These are phyloP conservation scores for Penicillium sp. DNA, from an alignment of 2,329 filamentous ascomycete species.

Conservation along the genomic window DNA sequence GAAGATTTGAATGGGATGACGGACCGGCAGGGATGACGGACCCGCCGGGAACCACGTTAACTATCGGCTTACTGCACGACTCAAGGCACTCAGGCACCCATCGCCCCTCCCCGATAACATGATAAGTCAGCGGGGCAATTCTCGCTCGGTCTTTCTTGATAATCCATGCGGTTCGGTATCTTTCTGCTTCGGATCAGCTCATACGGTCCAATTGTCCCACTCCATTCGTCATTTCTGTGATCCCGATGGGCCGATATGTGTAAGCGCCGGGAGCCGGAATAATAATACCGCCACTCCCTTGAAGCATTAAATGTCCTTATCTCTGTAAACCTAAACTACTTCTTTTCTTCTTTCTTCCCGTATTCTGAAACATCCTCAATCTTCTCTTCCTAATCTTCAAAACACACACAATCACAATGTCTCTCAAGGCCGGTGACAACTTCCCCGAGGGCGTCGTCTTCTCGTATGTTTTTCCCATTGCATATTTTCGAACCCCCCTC, in stretches of 20 bases:
- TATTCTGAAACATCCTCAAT: neutral
- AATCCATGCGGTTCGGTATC: slow-evolving; percentile 40
- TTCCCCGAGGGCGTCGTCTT: slow-evolving; percentile 82
- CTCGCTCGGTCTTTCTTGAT: slow-evolving; percentile 38
- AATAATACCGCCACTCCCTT: slow-evolving; percentile 18
- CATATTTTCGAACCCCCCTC: neutral
- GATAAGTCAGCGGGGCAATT: slow-evolving; percentile 17
- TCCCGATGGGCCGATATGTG: slow-evolving; percentile 30
- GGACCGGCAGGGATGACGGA: no score
- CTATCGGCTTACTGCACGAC: neutral
- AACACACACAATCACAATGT: slow-evolving; percentile 43
- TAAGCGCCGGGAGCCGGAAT: slow-evolving; percentile 22
- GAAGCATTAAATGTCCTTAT: neutral
- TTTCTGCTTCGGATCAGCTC: slow-evolving; percentile 37
- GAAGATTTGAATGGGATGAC: no score
- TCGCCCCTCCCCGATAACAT: neutral
- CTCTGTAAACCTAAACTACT: slow-evolving; percentile 1
- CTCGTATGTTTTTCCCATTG: slow-evolving; percentile 51
- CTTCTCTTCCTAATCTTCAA: slow-evolving; percentile 7
- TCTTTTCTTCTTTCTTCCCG: slow-evolving; percentile 4
- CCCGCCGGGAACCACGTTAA: no score
- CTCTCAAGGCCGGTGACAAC: slow-evolving; percentile 75
- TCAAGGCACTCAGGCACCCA: slow-evolving; percentile 5
- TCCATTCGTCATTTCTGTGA: slow-evolving; percentile 18
- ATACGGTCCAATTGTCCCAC: slow-evolving; percentile 20